Evolutionary conservation across 129 eudicot genomes (phyloP).

Genomic region (Ambrosia trifida): DNA sequence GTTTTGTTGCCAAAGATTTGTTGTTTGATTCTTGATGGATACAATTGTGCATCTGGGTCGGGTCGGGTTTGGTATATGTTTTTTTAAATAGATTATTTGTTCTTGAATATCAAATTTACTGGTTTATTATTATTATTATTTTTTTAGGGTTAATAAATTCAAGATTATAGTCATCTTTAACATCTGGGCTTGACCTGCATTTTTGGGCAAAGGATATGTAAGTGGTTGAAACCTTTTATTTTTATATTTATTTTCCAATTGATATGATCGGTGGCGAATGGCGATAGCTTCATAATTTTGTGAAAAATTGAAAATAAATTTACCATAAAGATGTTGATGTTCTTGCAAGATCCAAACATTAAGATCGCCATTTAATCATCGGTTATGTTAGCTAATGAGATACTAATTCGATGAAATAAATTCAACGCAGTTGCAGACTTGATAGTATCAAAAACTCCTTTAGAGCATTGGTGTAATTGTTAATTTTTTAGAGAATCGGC

Average conservation of each 20-base stretch:
- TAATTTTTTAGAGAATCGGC: too few relatives aligned
- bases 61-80: neutral
- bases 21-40: conserved; percentile 13
- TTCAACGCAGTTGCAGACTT: neutral
- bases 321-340: neutral
- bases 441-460: conserved; percentile 11
- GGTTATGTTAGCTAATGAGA: conserved; percentile 1
- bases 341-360: neutral
- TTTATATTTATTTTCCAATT: neutral
- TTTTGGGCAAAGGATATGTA: conserved; percentile 33
- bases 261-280: neutral
- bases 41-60: conserved; percentile 13
- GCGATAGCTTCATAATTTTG: neutral
- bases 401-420: neutral
- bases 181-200: conserved; percentile 39
- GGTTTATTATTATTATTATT: conserved; percentile 12
- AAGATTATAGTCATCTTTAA: conserved; percentile 24
- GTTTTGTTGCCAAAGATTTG: conserved; percentile 10
- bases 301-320: neutral
- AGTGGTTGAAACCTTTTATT: conserved; percentile 24
- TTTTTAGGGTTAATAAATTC: conserved; percentile 23
- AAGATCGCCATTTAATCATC: neutral
- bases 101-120: neutral
- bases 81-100: neutral
- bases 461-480: neutral